Conservation (phyloP, 208 protist genomes). For the Leishmania gerbilli region DNA sequence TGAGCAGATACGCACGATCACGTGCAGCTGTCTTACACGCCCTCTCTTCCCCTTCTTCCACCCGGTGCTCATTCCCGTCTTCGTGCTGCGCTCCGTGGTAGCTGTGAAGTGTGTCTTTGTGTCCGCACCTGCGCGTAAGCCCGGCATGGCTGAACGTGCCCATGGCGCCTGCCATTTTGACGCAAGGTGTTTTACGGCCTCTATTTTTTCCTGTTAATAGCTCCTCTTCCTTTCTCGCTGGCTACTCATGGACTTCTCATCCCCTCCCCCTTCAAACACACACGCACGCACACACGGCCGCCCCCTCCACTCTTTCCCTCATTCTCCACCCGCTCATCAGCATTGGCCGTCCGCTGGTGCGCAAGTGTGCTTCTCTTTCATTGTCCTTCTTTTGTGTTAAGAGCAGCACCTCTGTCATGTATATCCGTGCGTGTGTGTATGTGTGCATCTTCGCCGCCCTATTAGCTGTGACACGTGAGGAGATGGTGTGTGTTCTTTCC, state of each 20-base stretch:
- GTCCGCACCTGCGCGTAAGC: not conserved
- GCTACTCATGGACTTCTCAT: not conserved
- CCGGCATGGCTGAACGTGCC: not conserved
- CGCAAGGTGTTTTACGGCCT: not conserved
- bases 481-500: not conserved
- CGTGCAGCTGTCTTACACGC: not conserved
- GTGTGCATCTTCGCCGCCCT: not conserved
- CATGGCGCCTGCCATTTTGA: too few relatives aligned
- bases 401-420: not conserved
- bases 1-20: not conserved
- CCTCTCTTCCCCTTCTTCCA: not conserved
- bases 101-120: not conserved
- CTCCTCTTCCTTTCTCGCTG: not conserved
- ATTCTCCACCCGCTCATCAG: not conserved
- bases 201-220: not conserved
- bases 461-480: not conserved
- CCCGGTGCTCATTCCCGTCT: too few relatives aligned
- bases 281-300: not conserved
- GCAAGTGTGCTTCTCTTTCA: not conserved
- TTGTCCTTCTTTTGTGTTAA: not conserved
- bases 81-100: not conserved
- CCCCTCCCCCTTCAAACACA: not conserved
- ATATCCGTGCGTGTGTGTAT: not conserved
- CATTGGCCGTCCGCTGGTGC: not conserved
- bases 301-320: not conserved